A percentile compares a stretch with the other conserved stretches of the same genome.
Conservation (phyloP, 2,329 filamentous ascomycete genomes). For the Penicillium carneum region DNA sequence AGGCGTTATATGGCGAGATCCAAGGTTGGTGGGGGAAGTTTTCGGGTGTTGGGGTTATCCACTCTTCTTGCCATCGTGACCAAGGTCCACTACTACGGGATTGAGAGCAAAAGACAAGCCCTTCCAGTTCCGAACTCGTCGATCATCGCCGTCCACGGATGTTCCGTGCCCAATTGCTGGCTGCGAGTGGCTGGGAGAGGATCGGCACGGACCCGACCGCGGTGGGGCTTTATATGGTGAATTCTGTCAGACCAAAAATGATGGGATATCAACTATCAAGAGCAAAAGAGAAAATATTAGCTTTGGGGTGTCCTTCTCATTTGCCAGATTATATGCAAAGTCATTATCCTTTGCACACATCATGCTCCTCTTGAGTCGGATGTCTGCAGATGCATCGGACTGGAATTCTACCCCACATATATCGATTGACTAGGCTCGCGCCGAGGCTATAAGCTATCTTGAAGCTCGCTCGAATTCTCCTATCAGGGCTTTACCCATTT, state of each 20-base stretch:
- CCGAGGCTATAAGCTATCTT: background rate
- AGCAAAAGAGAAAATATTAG: conserved; percentile 8
- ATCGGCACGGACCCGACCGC: conserved; percentile 28
- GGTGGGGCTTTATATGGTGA: conserved; percentile 27
- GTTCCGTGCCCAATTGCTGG: conserved; percentile 24
- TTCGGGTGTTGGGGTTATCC: conserved; percentile 4
- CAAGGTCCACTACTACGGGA: conserved; percentile 26
- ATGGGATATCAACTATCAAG: conserved; percentile 23
- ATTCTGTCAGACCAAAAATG: conserved; percentile 28
- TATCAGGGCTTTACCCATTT: conserved; percentile 35
- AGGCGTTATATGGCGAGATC: background rate
- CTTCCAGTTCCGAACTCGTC: conserved; percentile 14
- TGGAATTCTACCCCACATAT: conserved; percentile 15
- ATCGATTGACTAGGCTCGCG: background rate
- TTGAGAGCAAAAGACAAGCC: conserved; percentile 29
- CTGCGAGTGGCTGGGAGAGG: conserved; percentile 31
- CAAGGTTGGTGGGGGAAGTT: conserved; percentile 8
- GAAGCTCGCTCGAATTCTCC: conserved; percentile 6
- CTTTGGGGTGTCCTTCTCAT: conserved; percentile 13
- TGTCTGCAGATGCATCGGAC: conserved; percentile 22
- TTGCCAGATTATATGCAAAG: conserved; percentile 25
- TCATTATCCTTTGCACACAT: conserved; percentile 14
- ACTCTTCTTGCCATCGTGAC: conserved; percentile 31
- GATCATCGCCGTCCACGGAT: conserved; percentile 27
- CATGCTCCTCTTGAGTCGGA: conserved; percentile 11